Conservation (phyloP, 768 basidiomycete genomes). For the Russula brevipes region DNA sequence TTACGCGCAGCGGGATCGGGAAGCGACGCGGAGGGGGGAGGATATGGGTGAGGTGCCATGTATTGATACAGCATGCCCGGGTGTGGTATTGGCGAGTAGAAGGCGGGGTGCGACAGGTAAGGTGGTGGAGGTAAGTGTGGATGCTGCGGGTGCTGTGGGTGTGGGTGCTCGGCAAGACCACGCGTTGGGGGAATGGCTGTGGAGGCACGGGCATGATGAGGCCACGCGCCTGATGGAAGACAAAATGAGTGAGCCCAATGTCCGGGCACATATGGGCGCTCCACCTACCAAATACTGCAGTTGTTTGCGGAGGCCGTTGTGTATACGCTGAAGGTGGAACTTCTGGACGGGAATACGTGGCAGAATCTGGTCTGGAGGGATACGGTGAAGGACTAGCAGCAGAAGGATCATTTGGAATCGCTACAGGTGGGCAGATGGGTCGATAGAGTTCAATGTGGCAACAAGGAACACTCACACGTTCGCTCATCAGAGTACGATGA, state of each 20-base stretch:
- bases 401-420: conserved; percentile 17
- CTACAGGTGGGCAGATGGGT: conserved; percentile 19
- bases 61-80: conserved; percentile 20
- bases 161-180: conserved; percentile 5
- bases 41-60: conserved; percentile 13
- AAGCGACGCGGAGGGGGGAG: neutral
- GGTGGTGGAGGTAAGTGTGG: conserved; percentile 1
- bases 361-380: conserved; percentile 19
- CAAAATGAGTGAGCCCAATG: conserved; percentile 2
- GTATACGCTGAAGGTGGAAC: neutral
- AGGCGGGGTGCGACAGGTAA: conserved; percentile 18
- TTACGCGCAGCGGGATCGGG: conserved; percentile 14
- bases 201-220: conserved; percentile 13
- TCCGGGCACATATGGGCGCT: neutral
- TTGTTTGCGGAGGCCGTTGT: conserved; percentile 3
- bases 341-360: conserved; percentile 17
- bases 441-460: conserved; percentile 13
- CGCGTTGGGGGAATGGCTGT: conserved; percentile 1
- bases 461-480: conserved; percentile 39
- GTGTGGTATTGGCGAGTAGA: conserved; percentile 15
- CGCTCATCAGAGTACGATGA: conserved; percentile 55
- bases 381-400: conserved; percentile 11
- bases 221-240: conserved; percentile 15
- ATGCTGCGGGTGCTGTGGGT: conserved; percentile 6
- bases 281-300: conserved; percentile 9